Percentiles rank a stretch among this genome's conserved stretches.
Evolutionary conservation across 2,329 filamentous ascomycete genomes (phyloP).

Genomic region (Dactylellina parvicollis): DNA sequence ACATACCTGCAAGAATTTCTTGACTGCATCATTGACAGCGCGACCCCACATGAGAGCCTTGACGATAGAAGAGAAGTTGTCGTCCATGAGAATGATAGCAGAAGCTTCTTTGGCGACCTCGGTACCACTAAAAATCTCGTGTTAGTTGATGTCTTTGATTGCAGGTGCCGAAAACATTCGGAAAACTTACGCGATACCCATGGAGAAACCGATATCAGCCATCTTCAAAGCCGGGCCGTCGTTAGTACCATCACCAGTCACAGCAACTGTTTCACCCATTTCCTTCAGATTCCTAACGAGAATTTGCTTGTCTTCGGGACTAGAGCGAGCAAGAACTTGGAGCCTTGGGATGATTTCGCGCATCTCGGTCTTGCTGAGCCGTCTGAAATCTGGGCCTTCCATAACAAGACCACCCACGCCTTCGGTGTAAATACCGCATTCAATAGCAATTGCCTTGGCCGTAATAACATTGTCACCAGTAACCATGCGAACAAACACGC

Average conservation of each 20-base stretch:
- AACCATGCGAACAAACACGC: constrained; percentile 78
- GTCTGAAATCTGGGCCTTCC: constrained; percentile 75
- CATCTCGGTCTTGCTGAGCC: constrained; percentile 70
- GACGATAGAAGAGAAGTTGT: constrained; percentile 74
- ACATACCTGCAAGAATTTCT: constrained; percentile 70
- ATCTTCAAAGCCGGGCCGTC: constrained; percentile 73
- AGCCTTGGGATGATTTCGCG: constrained; percentile 69
- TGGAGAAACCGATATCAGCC: constrained; percentile 74
- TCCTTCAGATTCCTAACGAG: constrained; percentile 68
- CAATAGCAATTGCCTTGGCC: constrained; percentile 76
- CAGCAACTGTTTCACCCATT: constrained; percentile 63
- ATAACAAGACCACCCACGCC: constrained; percentile 69
- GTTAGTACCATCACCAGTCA: constrained; percentile 75
- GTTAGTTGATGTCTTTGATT: constrained; percentile 11
- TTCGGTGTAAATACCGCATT: constrained; percentile 74
- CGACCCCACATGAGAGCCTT: constrained; percentile 76
- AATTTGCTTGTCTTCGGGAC: constrained; percentile 73
- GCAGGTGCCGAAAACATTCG: neutral
- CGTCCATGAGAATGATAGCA: constrained; percentile 74
- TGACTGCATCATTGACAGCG: constrained; percentile 74
- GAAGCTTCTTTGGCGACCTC: constrained; percentile 75
- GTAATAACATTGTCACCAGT: constrained; percentile 78
- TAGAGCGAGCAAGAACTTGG: constrained; percentile 73
- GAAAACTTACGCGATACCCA: constrained; percentile 67
- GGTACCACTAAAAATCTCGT: constrained; percentile 63